These are phyloP conservation scores for Emiliania huxleyi DNA, from an alignment of 78 protist species.

Conservation along the genomic window DNA sequence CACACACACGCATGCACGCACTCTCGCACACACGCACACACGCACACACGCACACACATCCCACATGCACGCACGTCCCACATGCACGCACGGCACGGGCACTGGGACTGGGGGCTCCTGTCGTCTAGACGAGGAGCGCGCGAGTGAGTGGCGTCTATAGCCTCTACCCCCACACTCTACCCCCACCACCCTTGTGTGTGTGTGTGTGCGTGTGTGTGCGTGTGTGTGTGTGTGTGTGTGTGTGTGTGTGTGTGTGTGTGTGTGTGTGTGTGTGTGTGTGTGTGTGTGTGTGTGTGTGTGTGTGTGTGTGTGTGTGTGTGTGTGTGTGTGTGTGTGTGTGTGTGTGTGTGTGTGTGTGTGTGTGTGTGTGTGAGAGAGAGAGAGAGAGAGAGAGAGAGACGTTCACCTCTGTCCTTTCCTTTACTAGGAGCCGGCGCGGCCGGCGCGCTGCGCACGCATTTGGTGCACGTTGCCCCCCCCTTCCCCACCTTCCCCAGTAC, in stretches of 20 bases:
- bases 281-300: neutral
- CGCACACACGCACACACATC: no score
- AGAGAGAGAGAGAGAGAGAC: slow-evolving; percentile 7
- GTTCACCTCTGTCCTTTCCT: neutral
- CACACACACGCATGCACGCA: no score
- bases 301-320: slow-evolving; percentile 4
- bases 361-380: neutral
- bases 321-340: neutral
- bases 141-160: no score
- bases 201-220: neutral
- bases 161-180: no score
- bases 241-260: neutral
- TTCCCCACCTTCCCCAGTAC: no score
- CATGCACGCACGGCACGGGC: no score
- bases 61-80: no score
- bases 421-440: neutral
- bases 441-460: neutral
- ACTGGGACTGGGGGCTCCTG: no score
- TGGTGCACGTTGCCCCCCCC: neutral
- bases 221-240: slow-evolving; percentile 1
- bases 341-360: neutral
- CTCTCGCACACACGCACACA: no score
- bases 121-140: no score
- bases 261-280: neutral
- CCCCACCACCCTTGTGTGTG: no score